phyloP scores from a whole-genome alignment of 2,329 filamentous ascomycete genomes.

The Cordyceps pruinosa region DNA sequence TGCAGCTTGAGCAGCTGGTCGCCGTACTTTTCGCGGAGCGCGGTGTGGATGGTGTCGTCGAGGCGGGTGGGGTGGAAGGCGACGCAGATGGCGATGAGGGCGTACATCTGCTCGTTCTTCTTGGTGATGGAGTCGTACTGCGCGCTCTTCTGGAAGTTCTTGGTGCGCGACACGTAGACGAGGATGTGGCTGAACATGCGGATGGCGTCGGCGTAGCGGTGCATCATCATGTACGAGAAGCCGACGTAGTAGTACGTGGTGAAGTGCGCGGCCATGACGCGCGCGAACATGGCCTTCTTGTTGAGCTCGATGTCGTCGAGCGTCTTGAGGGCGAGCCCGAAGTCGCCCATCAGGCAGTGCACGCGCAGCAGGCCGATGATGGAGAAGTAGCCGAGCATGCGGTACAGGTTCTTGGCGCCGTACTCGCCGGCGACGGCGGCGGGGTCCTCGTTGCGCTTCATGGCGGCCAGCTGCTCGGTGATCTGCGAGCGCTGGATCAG shows the following conservation, averaged over 20 bases:
- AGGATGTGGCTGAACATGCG: constrained; percentile 99
- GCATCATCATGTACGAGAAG: constrained; percentile 99
- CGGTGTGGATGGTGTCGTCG: constrained; percentile 98
- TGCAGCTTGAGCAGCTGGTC: constrained; percentile 97
- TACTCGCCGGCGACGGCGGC: constrained; percentile 88
- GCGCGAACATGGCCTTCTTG: constrained; percentile 99
- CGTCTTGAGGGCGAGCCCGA: constrained; percentile 96
- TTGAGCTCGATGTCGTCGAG: constrained; percentile 99
- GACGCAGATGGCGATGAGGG: constrained; percentile 96
- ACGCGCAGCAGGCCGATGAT: constrained; percentile 96
- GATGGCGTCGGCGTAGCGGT: constrained; percentile 97
- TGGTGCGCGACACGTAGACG: constrained; percentile 95
- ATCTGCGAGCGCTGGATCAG: constrained; percentile 98
- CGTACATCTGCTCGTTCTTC: constrained; percentile 99
- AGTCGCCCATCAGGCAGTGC: constrained; percentile 94
- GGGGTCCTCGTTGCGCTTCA: constrained; percentile 89
- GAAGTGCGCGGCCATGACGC: constrained; percentile 99
- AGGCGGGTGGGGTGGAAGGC: constrained; percentile 95
- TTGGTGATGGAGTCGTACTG: constrained; percentile 98
- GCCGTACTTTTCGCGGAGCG: constrained; percentile 96
- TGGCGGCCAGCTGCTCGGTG: constrained; percentile 90
- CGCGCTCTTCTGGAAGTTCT: constrained; percentile 99
- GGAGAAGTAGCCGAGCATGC: constrained; percentile 98
- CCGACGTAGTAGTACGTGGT: constrained; percentile 99
- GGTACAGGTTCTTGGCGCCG: constrained; percentile 86